Percentiles rank a stretch among this genome's conserved stretches.
Evolutionary conservation across 257 asterid species (phyloP).

Genomic region (Przewalskia tangutica): DNA sequence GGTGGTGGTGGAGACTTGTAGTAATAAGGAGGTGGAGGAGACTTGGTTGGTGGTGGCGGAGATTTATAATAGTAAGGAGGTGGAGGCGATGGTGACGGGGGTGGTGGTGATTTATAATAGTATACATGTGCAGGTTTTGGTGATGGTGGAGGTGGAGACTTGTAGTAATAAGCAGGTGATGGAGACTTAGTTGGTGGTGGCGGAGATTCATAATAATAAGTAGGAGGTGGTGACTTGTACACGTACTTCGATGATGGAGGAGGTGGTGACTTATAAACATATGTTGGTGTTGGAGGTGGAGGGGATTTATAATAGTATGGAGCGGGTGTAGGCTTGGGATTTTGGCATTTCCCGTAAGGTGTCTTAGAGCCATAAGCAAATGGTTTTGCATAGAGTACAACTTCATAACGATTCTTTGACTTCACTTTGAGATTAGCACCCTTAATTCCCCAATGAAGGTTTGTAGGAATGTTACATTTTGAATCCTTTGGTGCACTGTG

Average conservation of each 20-base stretch:
- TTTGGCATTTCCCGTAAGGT: conserved; percentile 32
- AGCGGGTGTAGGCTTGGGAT: conserved; percentile 33
- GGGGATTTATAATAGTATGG: conserved; percentile 32
- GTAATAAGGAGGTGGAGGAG: conserved; percentile 5
- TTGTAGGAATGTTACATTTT: conserved; percentile 43
- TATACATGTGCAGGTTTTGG: too few species aligned
- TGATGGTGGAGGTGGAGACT: conserved; percentile 14
- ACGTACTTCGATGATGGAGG: not conserved
- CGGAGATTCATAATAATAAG: too few species aligned
- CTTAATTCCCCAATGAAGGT: conserved; percentile 37
- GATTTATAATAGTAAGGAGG: conserved; percentile 17
- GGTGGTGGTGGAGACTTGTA: too few species aligned
- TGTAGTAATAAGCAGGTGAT: not conserved
- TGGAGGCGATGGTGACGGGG: conserved; percentile 18
- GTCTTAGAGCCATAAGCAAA: conserved; percentile 64
- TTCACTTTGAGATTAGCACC: conserved; percentile 54
- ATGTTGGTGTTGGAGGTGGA: not conserved
- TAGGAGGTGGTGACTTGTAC: conserved; percentile 19
- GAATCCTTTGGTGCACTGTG: conserved; percentile 43
- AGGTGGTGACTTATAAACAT: not conserved
- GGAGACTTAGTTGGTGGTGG: too few species aligned
- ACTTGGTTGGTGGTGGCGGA: conserved; percentile 19
- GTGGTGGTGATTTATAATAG: too few species aligned
- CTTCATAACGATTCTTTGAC: conserved; percentile 45
- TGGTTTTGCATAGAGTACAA: conserved; percentile 51